Evolutionary conservation across 768 basidiomycete species (phyloP), one percentile per base, ranked within the genome.

Genomic region (Gautieria morchelliformis): DNA sequence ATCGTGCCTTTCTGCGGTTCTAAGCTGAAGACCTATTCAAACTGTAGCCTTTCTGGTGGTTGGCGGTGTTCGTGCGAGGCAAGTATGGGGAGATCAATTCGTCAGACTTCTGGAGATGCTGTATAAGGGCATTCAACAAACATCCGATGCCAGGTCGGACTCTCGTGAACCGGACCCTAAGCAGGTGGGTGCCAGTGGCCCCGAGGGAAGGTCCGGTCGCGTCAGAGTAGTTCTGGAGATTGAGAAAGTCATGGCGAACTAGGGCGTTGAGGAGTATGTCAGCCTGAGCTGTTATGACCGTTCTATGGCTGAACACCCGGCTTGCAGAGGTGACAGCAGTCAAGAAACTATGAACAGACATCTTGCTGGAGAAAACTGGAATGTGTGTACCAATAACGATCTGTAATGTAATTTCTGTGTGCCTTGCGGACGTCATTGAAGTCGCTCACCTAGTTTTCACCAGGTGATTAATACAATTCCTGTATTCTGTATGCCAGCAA

Each of bases 21-120:
- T 37, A 22, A 44, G 39, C 40, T 24, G 8, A 56, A 46, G 40
- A 15, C 22, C 45, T 49, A 61, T 32, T 32, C 59, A 27, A 27
- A 27, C 9, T 46, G 37, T 58, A 90, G 88, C 80, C 62, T 88
- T 78, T 17, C 68, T 91, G 24, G 86, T 89, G 52, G 85, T 89
- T 32, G 75, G 84, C 62, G 87, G 89, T 3, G 60, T 72, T 24
- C 74, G 81, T 50, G 85, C 84, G 9, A 72, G 73, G 56, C 69
- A 74, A 27, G 69, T 86, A 9, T 91, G 85, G 83, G 89, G 89
- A n/a, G 70, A 74, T 40, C 89, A 91, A 67, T 91, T 86, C 82
- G 69, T 83, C 58, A 90, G 90, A 67, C 68, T 90, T 52, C 74
- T 92, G 20, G 76, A 73, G 24, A 67, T 87, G 14, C 66, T 90